Conservation (phyloP, 345 rosid species). For the Hypericum perforatum region DNA sequence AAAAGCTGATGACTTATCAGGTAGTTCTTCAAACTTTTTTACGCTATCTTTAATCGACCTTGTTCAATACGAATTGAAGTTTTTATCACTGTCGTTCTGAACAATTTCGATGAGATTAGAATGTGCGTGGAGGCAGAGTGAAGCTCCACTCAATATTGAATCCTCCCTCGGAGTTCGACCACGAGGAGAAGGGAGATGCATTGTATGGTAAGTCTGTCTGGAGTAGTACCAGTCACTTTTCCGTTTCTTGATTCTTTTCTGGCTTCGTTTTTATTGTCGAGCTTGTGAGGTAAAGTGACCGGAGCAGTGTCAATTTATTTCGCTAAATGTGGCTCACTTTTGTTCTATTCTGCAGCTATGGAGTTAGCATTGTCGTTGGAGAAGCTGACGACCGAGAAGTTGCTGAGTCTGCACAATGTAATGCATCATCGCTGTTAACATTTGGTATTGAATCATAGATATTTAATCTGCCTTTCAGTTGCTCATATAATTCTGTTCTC, state of each 20-base stretch:
- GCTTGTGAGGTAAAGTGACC: too few relatives aligned
- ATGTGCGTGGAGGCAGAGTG: constrained; percentile 74
- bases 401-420: constrained; percentile 62
- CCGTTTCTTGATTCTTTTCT: too few relatives aligned
- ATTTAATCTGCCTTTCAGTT: not conserved
- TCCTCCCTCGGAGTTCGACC: constrained; percentile 66
- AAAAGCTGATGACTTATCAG: constrained; percentile 76
- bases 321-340: not conserved
- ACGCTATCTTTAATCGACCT: not conserved
- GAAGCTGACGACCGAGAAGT: constrained; percentile 81
- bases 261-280: too few relatives aligned
- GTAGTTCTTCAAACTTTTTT: constrained; percentile 12
- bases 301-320: not conserved
- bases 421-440: constrained; percentile 7
- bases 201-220: constrained; percentile 39
- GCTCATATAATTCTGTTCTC: constrained; percentile 5
- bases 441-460: not conserved
- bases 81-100: not conserved
- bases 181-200: constrained; percentile 90
- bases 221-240: not conserved
- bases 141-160: constrained; percentile 45
- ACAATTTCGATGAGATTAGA: constrained; percentile 29
- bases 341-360: constrained; percentile 51
- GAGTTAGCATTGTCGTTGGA: constrained; percentile 87
- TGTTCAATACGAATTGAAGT: not conserved